These are phyloP conservation scores for Fusarium pilosicola DNA, from an alignment of 2,329 filamentous ascomycete genomes.

Conservation along the genomic window DNA sequence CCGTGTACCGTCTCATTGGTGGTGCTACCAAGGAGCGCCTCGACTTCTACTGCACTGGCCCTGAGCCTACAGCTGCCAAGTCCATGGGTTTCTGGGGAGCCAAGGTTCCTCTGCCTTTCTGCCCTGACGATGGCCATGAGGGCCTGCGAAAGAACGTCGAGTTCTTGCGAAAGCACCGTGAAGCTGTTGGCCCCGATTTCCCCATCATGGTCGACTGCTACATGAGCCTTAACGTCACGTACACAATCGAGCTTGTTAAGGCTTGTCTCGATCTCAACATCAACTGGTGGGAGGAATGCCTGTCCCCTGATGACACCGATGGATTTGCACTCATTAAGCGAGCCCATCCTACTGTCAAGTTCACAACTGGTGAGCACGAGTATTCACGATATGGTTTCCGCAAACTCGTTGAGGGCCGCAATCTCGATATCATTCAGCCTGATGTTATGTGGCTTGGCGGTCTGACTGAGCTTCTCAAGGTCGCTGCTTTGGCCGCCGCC, in stretches of 20 bases:
- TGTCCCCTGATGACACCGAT: conserved; percentile 91
- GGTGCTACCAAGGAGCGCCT: conserved; percentile 86
- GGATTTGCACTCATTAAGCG: conserved; percentile 91
- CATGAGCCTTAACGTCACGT: conserved; percentile 92
- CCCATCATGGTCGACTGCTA: conserved; percentile 97
- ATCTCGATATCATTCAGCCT: conserved; percentile 93
- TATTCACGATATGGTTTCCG: conserved; percentile 95
- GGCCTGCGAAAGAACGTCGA: conserved; percentile 90
- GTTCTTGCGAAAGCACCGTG: conserved; percentile 85
- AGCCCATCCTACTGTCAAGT: conserved; percentile 89
- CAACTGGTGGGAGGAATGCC: conserved; percentile 97
- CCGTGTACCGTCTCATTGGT: conserved; percentile 93
- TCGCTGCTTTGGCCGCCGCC: conserved; percentile 87
- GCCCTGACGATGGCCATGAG: conserved; percentile 84
- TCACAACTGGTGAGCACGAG: conserved; percentile 96
- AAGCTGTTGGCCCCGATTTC: conserved; percentile 87
- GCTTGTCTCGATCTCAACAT: conserved; percentile 85
- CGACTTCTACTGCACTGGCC: conserved; percentile 95
- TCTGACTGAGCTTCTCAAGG: conserved; percentile 89
- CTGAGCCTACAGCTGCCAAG: conserved; percentile 82
- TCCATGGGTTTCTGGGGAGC: conserved; percentile 89
- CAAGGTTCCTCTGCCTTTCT: conserved; percentile 90
- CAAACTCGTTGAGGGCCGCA: conserved; percentile 90
- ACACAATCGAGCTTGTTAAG: conserved; percentile 91
- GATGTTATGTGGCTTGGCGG: conserved; percentile 98